Evolutionary conservation across 805 yeast genomes (phyloP).

Genomic region (Pichia scutulata): DNA sequence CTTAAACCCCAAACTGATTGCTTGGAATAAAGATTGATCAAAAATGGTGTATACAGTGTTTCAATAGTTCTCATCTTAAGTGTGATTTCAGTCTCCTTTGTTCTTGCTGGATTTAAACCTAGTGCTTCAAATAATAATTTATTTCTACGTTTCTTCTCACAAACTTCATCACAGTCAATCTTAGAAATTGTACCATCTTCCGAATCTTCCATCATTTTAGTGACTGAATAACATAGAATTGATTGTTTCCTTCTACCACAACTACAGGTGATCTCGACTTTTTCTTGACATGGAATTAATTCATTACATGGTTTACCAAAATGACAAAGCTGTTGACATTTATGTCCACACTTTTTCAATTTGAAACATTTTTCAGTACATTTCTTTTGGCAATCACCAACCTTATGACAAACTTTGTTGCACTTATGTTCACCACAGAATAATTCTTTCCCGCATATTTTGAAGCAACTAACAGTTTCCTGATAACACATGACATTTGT

Average conservation of each 20-base stretch:
- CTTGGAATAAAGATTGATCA: conserved; percentile 38
- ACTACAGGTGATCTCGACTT: conserved; percentile 45
- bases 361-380: conserved; percentile 59
- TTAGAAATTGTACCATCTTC: conserved; percentile 16
- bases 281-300: conserved; percentile 41
- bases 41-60: conserved; percentile 38
- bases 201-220: conserved; percentile 12
- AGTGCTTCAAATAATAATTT: conserved; percentile 58
- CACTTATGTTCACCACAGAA: conserved; percentile 46
- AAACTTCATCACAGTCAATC: conserved; percentile 60
- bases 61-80: conserved; percentile 21
- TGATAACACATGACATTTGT: conserved; percentile 67
- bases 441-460: conserved; percentile 46
- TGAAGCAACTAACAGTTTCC: conserved; percentile 59
- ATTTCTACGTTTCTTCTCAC: conserved; percentile 55
- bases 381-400: conserved; percentile 48
- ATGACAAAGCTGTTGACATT: conserved; percentile 61
- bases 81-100: conserved; percentile 15
- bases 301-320: conserved; percentile 42
- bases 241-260: conserved; percentile 52
- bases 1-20: conserved; percentile 65
- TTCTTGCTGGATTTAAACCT: conserved; percentile 15
- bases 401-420: conserved; percentile 44
- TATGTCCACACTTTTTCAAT: conserved; percentile 59
- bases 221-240: conserved; percentile 42